Conservation (phyloP, 768 basidiomycete species). For the Neoboletus magnificus region DNA sequence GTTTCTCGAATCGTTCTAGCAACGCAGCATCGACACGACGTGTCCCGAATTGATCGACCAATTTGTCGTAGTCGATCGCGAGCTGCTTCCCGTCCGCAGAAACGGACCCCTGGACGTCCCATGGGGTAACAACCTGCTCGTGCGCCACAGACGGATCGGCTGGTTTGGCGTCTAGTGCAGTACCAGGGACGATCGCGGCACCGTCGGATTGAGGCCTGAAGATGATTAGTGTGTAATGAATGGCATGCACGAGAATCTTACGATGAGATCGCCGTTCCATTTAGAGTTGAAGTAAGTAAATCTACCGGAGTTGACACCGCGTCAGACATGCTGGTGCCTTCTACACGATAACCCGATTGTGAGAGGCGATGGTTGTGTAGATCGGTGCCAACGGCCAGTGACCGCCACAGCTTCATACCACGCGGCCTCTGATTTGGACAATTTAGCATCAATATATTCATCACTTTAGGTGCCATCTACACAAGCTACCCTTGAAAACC, state of each 20-base stretch:
- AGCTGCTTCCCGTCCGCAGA: slow-evolving; percentile 85
- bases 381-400: background rate
- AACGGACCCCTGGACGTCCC: slow-evolving; percentile 94
- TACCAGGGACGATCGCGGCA: background rate
- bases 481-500: background rate
- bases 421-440: background rate
- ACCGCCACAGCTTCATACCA: background rate
- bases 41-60: slow-evolving; percentile 92
- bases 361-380: background rate
- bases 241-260: slow-evolving; percentile 19
- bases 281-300: slow-evolving; percentile 25
- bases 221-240: background rate
- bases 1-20: slow-evolving; percentile 82
- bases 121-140: slow-evolving; percentile 90
- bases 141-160: slow-evolving; percentile 31
- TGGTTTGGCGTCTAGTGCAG: slow-evolving; percentile 33
- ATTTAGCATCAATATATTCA: background rate
- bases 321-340: slow-evolving; percentile 16
- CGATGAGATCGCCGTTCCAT: slow-evolving; percentile 29
- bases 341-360: background rate
- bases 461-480: background rate
- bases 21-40: slow-evolving; percentile 71
- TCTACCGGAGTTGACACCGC: slow-evolving; percentile 26
- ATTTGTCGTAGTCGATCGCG: slow-evolving; percentile 95
- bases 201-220: slow-evolving; percentile 13